Percentiles rank a stretch among this genome's conserved stretches.
These are phyloP conservation scores for Aeschynomene evenia DNA, from an alignment of 306 rosid genomes.

Conservation along the genomic window DNA sequence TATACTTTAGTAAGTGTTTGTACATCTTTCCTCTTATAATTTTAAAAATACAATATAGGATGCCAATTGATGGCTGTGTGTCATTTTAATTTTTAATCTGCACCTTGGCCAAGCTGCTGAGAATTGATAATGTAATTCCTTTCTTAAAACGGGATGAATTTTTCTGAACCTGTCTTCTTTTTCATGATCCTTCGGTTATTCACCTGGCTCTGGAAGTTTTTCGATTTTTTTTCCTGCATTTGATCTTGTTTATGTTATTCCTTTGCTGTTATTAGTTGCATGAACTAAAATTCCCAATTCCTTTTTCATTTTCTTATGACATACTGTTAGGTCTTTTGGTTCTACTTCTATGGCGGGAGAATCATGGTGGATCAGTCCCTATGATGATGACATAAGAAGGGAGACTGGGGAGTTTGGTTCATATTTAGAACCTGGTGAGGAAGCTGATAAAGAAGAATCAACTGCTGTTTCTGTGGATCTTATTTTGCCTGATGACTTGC, in stretches of 20 bases:
- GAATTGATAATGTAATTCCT: not conserved
- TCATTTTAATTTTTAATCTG: not conserved
- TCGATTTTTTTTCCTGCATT: no score
- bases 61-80: not conserved
- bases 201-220: not conserved
- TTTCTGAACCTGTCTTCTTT: not conserved
- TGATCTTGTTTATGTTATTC: no score
- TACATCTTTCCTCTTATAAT: not conserved
- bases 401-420: constrained; percentile 46
- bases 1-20: constrained; percentile 4
- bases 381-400: constrained; percentile 43
- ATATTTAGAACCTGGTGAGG: constrained; percentile 49
- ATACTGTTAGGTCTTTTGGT: constrained; percentile 32
- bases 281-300: not conserved
- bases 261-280: not conserved
- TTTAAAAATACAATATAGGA: not conserved
- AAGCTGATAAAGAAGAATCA: constrained; percentile 57
- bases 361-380: constrained; percentile 70
- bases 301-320: not conserved
- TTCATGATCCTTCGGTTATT: not conserved
- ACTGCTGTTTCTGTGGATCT: constrained; percentile 47
- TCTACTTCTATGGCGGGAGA: constrained; percentile 63
- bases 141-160: not conserved
- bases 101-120: not conserved
- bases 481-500: constrained; percentile 76